Percentiles rank a stretch among this genome's conserved stretches.
These are phyloP conservation scores for Trypanosoma avium DNA, from an alignment of 208 protist genomes.

Conservation along the genomic window DNA sequence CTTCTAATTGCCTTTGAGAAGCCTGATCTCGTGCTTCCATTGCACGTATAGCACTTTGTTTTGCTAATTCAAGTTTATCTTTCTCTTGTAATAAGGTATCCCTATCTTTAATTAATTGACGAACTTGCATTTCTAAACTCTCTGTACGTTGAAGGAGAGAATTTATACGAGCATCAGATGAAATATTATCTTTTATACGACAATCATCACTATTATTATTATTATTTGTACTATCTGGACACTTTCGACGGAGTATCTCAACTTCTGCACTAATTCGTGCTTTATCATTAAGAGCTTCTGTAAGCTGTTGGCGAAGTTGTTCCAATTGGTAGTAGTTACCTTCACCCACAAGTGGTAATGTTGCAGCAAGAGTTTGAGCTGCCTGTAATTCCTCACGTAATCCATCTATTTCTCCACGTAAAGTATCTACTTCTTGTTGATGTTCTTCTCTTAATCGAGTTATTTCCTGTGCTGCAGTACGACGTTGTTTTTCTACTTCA, in stretches of 20 bases:
- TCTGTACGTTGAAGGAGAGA: constrained; percentile 38
- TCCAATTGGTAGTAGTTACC: constrained; percentile 43
- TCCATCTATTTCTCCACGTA: constrained; percentile 13
- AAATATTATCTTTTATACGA: constrained; percentile 3
- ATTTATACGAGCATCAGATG: constrained; percentile 44
- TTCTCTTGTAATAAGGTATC: constrained; percentile 39
- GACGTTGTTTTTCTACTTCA: constrained; percentile 30
- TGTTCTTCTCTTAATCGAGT: constrained; percentile 28
- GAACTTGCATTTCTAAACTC: constrained; percentile 35
- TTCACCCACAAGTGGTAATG: constrained; percentile 39
- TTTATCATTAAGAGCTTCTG: constrained; percentile 36
- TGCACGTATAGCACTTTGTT: constrained; percentile 34
- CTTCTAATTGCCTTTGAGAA: constrained; percentile 40
- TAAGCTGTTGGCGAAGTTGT: constrained; percentile 41
- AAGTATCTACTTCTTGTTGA: constrained; percentile 9
- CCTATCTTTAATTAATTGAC: constrained; percentile 29
- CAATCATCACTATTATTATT: constrained; percentile 1
- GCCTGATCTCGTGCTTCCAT: constrained; percentile 50
- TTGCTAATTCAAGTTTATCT: constrained; percentile 44
- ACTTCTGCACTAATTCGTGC: constrained; percentile 36
- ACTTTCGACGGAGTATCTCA: constrained; percentile 26
- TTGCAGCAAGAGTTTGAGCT: constrained; percentile 53
- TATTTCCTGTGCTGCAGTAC: constrained; percentile 25
- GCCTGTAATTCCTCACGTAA: constrained; percentile 39
- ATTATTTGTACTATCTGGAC: constrained; percentile 23